Conservation (phyloP, 2,329 filamentous ascomycete genomes). For the Ophiocordyceps camponoti-saundersi region DNA sequence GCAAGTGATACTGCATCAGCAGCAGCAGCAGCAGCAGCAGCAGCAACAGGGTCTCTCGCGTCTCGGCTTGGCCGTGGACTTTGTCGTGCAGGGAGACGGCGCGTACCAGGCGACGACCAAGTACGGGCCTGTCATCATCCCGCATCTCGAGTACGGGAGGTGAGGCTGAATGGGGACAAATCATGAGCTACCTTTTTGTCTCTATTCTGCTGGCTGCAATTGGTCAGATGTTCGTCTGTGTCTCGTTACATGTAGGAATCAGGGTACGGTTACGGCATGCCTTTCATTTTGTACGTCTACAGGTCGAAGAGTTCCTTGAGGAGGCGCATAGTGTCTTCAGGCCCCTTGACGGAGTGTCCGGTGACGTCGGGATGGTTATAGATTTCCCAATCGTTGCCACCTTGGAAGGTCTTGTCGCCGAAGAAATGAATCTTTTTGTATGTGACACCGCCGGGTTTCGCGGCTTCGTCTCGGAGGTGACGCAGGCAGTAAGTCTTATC, state of each 20-base stretch:
- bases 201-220: background rate
- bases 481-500: slow-evolving; percentile 95
- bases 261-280: background rate
- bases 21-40: slow-evolving; percentile 3
- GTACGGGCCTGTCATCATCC: slow-evolving; percentile 92
- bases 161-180: slow-evolving; percentile 2
- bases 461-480: slow-evolving; percentile 69
- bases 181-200: background rate
- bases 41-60: slow-evolving; percentile 36
- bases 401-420: slow-evolving; percentile 81
- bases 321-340: slow-evolving; percentile 66
- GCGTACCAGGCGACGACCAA: slow-evolving; percentile 72
- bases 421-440: slow-evolving; percentile 95
- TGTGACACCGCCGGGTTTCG: slow-evolving; percentile 48
- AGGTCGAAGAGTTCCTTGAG: slow-evolving; percentile 68
- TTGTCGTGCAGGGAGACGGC: slow-evolving; percentile 88
- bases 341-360: slow-evolving; percentile 67
- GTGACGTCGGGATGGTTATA: slow-evolving; percentile 66
- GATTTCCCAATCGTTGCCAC: slow-evolving; percentile 95
- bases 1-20: slow-evolving; percentile 5
- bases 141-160: slow-evolving; percentile 58
- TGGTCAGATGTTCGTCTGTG: background rate
- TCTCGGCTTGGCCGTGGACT: slow-evolving; percentile 83
- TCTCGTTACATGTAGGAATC: no score
- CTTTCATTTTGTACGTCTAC: slow-evolving; percentile 14